Percentiles rank a stretch among this genome's conserved stretches.
Evolutionary conservation across 1,284 basidiomycete species (phyloP).

Genomic region (Lentinus polychrous): DNA sequence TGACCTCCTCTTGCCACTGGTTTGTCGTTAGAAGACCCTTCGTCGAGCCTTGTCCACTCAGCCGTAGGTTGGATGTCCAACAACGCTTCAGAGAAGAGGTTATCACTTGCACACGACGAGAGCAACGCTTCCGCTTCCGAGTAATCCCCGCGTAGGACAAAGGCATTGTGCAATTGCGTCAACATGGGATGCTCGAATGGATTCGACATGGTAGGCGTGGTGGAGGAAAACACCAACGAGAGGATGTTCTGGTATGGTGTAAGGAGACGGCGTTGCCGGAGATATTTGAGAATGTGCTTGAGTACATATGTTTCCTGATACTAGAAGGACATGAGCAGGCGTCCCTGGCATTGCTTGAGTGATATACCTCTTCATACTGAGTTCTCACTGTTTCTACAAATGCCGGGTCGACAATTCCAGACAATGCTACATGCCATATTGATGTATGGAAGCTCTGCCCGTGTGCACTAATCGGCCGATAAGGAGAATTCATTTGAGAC

Average conservation of each 20-base stretch:
- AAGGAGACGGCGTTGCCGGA: constrained; percentile 69
- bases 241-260: constrained; percentile 61
- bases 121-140: constrained; percentile 50
- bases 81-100: constrained; percentile 55
- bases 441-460: constrained; percentile 68
- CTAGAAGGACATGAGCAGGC: constrained; percentile 29
- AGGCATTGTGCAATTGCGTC: constrained; percentile 54
- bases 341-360: too few relatives aligned
- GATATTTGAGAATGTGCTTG: constrained; percentile 70
- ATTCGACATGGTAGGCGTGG: constrained; percentile 25
- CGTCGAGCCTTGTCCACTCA: constrained; percentile 46
- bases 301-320: constrained; percentile 59
- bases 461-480: constrained; percentile 39
- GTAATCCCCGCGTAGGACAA: constrained; percentile 68
- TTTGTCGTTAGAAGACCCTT: constrained; percentile 15
- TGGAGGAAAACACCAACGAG: constrained; percentile 30
- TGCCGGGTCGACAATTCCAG: constrained; percentile 46
- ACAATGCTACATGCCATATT: constrained; percentile 64
- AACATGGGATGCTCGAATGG: constrained; percentile 64
- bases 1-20: constrained; percentile 71
- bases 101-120: constrained; percentile 38
- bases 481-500: constrained; percentile 1
- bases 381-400: constrained; percentile 47
- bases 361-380: constrained; percentile 51
- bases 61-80: constrained; percentile 49